Evolutionary conservation across 2,329 filamentous ascomycete genomes (phyloP).

Genomic region (Metarhizium guizhouense): DNA sequence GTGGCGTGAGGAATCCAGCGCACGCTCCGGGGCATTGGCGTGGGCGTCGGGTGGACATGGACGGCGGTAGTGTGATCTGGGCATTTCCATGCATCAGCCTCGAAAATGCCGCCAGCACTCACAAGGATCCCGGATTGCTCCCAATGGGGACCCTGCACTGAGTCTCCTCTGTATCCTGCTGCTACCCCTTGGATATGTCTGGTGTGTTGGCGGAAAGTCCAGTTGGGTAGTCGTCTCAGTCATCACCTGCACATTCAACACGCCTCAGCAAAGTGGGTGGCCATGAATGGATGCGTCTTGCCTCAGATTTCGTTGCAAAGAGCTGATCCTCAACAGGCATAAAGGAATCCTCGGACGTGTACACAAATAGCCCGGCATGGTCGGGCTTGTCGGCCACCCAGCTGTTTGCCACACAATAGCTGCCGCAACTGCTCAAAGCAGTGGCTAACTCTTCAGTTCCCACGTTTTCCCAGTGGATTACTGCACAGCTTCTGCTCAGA

Average conservation of each 20-base stretch:
- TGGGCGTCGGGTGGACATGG: not conserved
- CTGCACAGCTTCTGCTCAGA: not conserved
- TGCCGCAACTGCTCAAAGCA: not conserved
- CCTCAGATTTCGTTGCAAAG: not conserved
- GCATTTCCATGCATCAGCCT: not conserved
- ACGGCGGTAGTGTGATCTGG: not conserved
- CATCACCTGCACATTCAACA: not conserved
- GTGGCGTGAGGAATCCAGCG: not conserved
- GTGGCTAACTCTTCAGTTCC: not conserved
- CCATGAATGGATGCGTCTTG: not conserved
- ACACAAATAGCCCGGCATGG: not conserved
- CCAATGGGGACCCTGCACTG: not conserved
- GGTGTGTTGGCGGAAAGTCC: not conserved
- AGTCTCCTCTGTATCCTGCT: not conserved
- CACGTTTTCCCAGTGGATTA: not conserved
- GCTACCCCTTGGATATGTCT: not conserved
- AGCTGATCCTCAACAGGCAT: not conserved
- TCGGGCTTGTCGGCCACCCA: too few species aligned
- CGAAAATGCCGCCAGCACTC: not conserved
- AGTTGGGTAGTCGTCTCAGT: not conserved
- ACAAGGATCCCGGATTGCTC: not conserved
- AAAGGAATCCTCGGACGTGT: not conserved
- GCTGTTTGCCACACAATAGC: too few species aligned
- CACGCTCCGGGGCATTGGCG: not conserved
- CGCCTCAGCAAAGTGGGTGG: not conserved